phyloP scores from a whole-genome alignment of 2,329 filamentous ascomycete species.

The Hypoxylon sp. region DNA sequence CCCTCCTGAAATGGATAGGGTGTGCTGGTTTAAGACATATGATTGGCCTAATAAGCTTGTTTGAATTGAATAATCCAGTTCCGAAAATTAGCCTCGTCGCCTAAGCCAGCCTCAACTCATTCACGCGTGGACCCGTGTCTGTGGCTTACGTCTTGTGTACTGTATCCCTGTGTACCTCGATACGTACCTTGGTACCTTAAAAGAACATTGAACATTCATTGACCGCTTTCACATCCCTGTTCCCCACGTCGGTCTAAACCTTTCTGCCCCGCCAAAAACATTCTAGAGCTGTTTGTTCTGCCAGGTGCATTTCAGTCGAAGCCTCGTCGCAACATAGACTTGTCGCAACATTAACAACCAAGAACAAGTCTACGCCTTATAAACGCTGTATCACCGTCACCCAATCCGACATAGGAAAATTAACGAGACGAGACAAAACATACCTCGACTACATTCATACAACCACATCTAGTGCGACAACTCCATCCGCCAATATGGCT shows the following conservation, averaged over 20 bases:
- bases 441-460: background rate
- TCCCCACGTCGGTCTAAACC: conserved; percentile 34
- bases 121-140: background rate
- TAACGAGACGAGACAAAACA: background rate
- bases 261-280: conserved; percentile 40
- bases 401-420: conserved; percentile 3
- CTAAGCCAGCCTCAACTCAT: conserved; percentile 18
- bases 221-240: conserved; percentile 33
- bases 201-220: too few relatives aligned
- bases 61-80: conserved; percentile 38
- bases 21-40: conserved; percentile 16
- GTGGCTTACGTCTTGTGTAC: conserved; percentile 14
- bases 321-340: conserved; percentile 38
- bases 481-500: conserved; percentile 54
- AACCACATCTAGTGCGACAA: background rate
- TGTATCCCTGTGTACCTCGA: too few relatives aligned
- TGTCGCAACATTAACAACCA: conserved; percentile 30
- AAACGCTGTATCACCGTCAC: conserved; percentile 1
- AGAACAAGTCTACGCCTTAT: background rate
- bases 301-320: conserved; percentile 20
- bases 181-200: conserved; percentile 3
- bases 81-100: conserved; percentile 37
- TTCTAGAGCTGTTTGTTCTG: conserved; percentile 34
- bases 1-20: conserved; percentile 49
- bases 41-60: conserved; percentile 26